phyloP scores from a whole-genome alignment of 805 yeast species.

The Ogataea degrootiae region DNA sequence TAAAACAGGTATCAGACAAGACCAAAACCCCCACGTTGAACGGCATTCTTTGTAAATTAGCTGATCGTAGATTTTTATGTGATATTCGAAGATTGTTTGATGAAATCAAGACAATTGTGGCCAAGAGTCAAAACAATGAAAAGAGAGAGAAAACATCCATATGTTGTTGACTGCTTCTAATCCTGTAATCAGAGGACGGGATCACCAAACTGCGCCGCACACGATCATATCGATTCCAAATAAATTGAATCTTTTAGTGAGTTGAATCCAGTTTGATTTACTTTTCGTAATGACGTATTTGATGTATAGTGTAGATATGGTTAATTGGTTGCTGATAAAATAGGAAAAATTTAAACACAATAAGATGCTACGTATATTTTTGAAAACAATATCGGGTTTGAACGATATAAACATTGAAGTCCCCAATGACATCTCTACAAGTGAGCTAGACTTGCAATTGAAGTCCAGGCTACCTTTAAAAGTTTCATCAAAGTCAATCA shows the following conservation, averaged over 20 bases:
- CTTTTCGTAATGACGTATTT: no score
- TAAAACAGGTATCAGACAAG: constrained; percentile 37
- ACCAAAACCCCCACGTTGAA: constrained; percentile 33
- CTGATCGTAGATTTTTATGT: no score
- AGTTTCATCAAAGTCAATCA: constrained; percentile 9
- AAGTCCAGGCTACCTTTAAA: constrained; percentile 5
- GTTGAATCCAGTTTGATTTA: no score
- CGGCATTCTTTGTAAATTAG: constrained; percentile 6
- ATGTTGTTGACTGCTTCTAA: no score
- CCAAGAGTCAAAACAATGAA: no score
- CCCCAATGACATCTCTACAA: not conserved
- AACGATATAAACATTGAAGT: constrained; percentile 2
- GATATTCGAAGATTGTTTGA: not conserved
- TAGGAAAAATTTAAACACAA: no score
- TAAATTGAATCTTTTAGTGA: no score
- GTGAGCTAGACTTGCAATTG: not conserved
- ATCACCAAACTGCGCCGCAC: no score
- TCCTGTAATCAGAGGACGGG: no score
- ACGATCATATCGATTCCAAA: no score
- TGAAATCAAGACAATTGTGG: not conserved
- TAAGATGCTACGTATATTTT: constrained; percentile 13
- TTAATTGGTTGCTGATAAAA: not conserved
- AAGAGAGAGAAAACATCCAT: no score
- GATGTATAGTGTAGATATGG: no score
- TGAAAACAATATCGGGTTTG: constrained; percentile 15